Conservation (phyloP, 1,139 yeast species). For the Pichia sp. region DNA sequence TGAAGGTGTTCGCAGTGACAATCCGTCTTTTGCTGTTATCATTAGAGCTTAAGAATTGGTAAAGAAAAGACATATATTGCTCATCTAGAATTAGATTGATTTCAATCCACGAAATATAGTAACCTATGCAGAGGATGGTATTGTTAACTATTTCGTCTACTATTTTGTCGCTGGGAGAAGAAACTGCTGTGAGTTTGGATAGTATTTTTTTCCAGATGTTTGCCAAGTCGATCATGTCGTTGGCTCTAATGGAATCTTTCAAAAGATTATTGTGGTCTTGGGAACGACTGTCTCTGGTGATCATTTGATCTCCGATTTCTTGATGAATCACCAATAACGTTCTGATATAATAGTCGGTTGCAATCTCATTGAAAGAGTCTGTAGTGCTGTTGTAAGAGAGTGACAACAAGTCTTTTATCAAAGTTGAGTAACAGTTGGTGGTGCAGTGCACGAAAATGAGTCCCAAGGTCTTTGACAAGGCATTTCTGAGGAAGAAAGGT, state of each 20-base stretch:
- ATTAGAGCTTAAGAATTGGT: slow-evolving; percentile 51
- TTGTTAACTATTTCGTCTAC: slow-evolving; percentile 51
- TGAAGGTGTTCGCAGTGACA: slow-evolving; percentile 67
- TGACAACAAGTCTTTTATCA: slow-evolving; percentile 61
- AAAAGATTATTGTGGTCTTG: slow-evolving; percentile 65
- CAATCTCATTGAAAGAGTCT: slow-evolving; percentile 40
- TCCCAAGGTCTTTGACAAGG: slow-evolving; percentile 70
- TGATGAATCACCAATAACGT: slow-evolving; percentile 72
- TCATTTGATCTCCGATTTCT: slow-evolving; percentile 90
- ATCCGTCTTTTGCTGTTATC: slow-evolving; percentile 40
- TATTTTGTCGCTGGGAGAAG: slow-evolving; percentile 23
- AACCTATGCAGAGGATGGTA: slow-evolving; percentile 67
- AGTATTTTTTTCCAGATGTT: slow-evolving; percentile 66
- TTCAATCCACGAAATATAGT: slow-evolving; percentile 94
- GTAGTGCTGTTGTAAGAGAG: slow-evolving; percentile 32
- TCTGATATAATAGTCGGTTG: slow-evolving; percentile 74
- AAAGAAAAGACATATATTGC: slow-evolving; percentile 58
- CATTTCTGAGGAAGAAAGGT: slow-evolving; percentile 68
- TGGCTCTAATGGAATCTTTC: slow-evolving; percentile 76
- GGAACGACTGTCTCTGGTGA: slow-evolving; percentile 57
- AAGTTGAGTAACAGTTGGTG: slow-evolving; percentile 56
- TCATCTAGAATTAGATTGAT: slow-evolving; percentile 71
- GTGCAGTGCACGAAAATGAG: slow-evolving; percentile 67
- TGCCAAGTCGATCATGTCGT: slow-evolving; percentile 69
- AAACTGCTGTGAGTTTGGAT: slow-evolving; percentile 29